Percentiles rank a stretch among this genome's conserved stretches.
Evolutionary conservation across 2,329 filamentous ascomycete species (phyloP).

Genomic region (Epichloe sp.): DNA sequence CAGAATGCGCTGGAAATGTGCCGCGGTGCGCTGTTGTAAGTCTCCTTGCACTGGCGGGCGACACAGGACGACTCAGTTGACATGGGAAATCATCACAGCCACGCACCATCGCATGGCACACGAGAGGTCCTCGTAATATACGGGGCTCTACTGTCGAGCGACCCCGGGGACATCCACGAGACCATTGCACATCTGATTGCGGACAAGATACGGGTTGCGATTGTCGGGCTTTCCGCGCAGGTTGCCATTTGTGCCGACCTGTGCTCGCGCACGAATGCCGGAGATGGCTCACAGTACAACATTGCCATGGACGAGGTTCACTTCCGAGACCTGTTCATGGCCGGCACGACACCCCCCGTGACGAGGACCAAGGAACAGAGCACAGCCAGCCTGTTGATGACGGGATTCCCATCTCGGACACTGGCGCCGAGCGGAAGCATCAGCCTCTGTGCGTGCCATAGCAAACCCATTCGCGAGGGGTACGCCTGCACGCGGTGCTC

Average conservation of each 20-base stretch:
- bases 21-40: conserved; percentile 73
- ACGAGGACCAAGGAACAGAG: conserved; percentile 51
- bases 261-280: conserved; percentile 74
- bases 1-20: conserved; percentile 97
- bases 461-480: conserved; percentile 65
- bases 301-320: conserved; percentile 67
- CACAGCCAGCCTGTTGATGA: conserved; percentile 68
- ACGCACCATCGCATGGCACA: conserved; percentile 86
- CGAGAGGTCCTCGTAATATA: conserved; percentile 86
- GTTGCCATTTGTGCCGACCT: conserved; percentile 87
- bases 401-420: conserved; percentile 89
- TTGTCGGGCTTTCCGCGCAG: conserved; percentile 84
- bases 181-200: conserved; percentile 67
- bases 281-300: conserved; percentile 62
- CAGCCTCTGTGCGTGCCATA: conserved; percentile 85
- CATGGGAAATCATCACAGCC: conserved; percentile 31
- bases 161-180: conserved; percentile 90
- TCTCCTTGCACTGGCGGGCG: background rate
- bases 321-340: conserved; percentile 79
- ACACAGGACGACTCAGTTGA: background rate
- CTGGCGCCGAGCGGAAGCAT: conserved; percentile 52
- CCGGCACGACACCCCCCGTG: conserved; percentile 77
- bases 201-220: conserved; percentile 74
- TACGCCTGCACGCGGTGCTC: conserved; percentile 85
- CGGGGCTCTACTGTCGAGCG: conserved; percentile 77